Conservation (phyloP, 202 grass and related monocot species). For the Saccharum hybrid region DNA sequence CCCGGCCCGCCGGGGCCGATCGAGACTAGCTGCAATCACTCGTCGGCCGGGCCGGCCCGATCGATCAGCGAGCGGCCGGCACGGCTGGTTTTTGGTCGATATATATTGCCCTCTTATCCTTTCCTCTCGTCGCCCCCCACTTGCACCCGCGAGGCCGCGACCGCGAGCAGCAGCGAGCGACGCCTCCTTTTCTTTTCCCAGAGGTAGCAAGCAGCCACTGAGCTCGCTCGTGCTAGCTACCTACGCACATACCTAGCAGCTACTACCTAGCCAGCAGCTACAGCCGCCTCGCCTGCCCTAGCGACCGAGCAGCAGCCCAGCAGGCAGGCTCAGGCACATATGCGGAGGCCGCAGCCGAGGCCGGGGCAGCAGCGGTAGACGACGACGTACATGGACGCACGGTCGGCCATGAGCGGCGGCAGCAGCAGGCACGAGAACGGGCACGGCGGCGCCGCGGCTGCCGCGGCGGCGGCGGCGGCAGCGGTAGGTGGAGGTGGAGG, state of each 20-base stretch:
- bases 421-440: constrained; percentile 51
- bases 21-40: not conserved
- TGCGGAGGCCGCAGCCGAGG: constrained; percentile 10
- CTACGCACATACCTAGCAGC: not conserved
- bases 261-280: not conserved
- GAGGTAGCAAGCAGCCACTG: constrained; percentile 45
- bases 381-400: not conserved
- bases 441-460: constrained; percentile 5
- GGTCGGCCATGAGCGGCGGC: constrained; percentile 41
- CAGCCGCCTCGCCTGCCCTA: constrained; percentile 40
- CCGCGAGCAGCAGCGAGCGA: not conserved
- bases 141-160: constrained; percentile 37
- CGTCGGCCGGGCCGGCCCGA: not conserved
- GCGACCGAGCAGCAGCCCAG: not conserved
- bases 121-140: constrained; percentile 46
- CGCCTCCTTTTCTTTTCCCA: constrained; percentile 29
- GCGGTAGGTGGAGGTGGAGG: constrained; percentile 10
- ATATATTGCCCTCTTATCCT: constrained; percentile 60
- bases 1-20: not conserved
- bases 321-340: not conserved
- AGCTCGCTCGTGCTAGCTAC: constrained; percentile 39
- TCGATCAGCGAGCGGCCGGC: not conserved
- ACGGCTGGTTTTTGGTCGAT: constrained; percentile 20
- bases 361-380: not conserved
- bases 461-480: constrained; percentile 32